Evolutionary conservation across 495 filamentous ascomycete genomes (phyloP), one percentile per base, ranked within the genome.

Genomic region (Aspergillus homomorphus): DNA sequence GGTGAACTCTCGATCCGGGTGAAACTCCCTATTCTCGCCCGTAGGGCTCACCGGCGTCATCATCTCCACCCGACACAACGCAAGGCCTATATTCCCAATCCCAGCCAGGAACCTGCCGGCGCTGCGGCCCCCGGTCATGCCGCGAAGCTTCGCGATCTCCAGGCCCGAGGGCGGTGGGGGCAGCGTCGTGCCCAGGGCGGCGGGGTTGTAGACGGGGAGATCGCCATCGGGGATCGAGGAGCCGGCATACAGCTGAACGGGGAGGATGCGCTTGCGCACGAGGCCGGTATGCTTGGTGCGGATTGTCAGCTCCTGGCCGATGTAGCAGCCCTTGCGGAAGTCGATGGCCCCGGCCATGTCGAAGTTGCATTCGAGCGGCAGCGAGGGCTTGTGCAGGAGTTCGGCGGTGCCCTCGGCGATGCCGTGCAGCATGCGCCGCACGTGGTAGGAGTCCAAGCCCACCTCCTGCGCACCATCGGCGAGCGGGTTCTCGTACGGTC

Each of bases 261-360:
- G 94, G 30, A 98, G 64, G n/a, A 98, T 83, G 2, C 94, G 77
- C 77, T 96, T 96, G 65, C 94, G 78, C 45, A 97, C 91, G 10
- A 98, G 89, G 38, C 94, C 94, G 1, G 87, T 92, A 71, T 98
- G 94, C 66, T 91, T 86, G 0, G 95, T 98, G 22, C 94, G 85
- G 46, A 96, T 96, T 8, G 95, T 98, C 53, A 98, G 78, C 69
- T 98, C 94, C 74, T 98, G 94, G 0, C 94, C 94, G 0, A 98
- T 86, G 71, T 98, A 98, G 72, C 94, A 98, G 1, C 94, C 94
- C 74, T 98, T 98, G 49, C 84, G 82, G 73, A 95, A 98, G 75
- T 97, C 91, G 44, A 98, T 83, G 3, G 81, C 95, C 18, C 81
- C 79, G 80, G 87, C 86, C 61, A 89, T 77, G 71, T 98, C 94